Evolutionary conservation across 192 early-diverging fungal species (phyloP), one percentile per base, ranked within the genome.

Genomic region (Podila horticola): DNA sequence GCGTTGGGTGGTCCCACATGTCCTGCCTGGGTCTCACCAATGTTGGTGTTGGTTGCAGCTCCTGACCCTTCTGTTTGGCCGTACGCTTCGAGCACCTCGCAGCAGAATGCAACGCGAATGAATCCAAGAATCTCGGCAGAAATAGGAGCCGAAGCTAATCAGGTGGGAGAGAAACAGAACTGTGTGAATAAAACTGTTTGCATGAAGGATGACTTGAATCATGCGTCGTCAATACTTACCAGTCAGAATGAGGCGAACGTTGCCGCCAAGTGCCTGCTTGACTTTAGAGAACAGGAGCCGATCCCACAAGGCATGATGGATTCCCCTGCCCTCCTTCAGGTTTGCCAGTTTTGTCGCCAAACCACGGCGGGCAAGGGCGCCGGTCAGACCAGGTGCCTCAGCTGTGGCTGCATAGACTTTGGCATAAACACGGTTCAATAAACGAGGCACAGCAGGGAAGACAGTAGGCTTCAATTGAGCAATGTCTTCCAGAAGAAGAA

Each of bases 391-490:
- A 72, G 90, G 91, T 29, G 88, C 86, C 7, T 86, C 86, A 45
- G 90, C 74, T 0, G 93, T 88, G 3, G 79, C 73, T 4, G 90
- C 82, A 68, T 86, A 73, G 33, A 98, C 85, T 64, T 90, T 91
- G 69, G 94, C 95, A 82, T 96, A 96, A 69, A 98, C 90, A 33
- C 95, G 92, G 77, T 94, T 96, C 79, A 95, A 91, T 4, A 98
- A 84, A 50, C 97, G 91, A 19, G 97, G 97, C 24, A 97, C 95
- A 36, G 91, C 82, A 12, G 92, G 88, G 76, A 98, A 94, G 6
- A 96, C 60, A 2, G 95, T 96, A 12, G 97, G 97, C 69, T 91
- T 92, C 66, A 98, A 82, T 28, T 88, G 91, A 5, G 81, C 84
- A 17, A 96, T 85, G 76, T 98, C 97, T 2, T 97, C 94, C 62